Percentiles rank a stretch among this genome's conserved stretches.
phyloP scores from a whole-genome alignment of 805 yeast species.

The Candida golubevii region DNA sequence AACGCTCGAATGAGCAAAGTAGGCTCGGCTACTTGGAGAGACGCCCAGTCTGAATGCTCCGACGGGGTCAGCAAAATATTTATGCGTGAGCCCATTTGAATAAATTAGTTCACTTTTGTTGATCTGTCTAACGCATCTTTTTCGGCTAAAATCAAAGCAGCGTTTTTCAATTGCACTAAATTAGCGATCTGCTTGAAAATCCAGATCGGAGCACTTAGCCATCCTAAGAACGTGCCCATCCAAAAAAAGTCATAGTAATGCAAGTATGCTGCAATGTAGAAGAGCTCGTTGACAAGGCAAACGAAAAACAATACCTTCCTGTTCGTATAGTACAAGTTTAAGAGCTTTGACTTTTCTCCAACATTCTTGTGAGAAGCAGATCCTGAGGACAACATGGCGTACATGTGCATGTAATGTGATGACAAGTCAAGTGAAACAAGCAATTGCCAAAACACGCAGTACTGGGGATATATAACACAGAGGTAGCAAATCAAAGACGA shows the following conservation, averaged over 20 bases:
- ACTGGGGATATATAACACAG: conserved; percentile 72
- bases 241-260: conserved; percentile 60
- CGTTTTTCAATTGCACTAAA: conserved; percentile 81
- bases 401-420: conserved; percentile 98
- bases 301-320: conserved; percentile 78
- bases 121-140: conserved; percentile 58
- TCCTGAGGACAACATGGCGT: conserved; percentile 81
- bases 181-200: conserved; percentile 86
- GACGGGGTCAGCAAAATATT: not conserved
- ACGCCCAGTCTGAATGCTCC: not conserved
- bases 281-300: conserved; percentile 90
- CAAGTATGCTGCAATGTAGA: conserved; percentile 85
- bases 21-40: conserved; percentile 9
- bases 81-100: not conserved
- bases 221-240: conserved; percentile 55
- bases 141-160: conserved; percentile 75
- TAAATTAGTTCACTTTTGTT: conserved; percentile 9
- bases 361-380: conserved; percentile 80
- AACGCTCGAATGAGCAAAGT: conserved; percentile 11
- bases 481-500: conserved; percentile 86
- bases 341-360: conserved; percentile 63
- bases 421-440: conserved; percentile 83
- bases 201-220: conserved; percentile 79
- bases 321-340: conserved; percentile 84
- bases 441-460: conserved; percentile 69